A percentile compares a stretch with the other conserved stretches of the same genome.
Conservation (phyloP, 257 asterid species). For the Nicotiana tabacum region DNA sequence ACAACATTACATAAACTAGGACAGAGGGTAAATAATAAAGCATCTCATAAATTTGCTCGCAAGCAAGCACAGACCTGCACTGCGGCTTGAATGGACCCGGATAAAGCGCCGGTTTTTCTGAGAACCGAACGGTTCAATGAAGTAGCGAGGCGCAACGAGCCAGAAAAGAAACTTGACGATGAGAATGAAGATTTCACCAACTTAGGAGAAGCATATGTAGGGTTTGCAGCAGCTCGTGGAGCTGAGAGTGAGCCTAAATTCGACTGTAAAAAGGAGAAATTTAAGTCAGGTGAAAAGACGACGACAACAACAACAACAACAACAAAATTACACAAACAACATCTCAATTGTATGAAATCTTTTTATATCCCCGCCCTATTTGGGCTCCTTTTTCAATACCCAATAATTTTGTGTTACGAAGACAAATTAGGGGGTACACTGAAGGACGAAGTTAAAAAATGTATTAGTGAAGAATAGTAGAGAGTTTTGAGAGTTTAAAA, state of each 20-base stretch:
- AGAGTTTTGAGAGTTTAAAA: slow-evolving; percentile 12
- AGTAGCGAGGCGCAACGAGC: slow-evolving; percentile 36
- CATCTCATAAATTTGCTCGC: not conserved
- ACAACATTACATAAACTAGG: no score
- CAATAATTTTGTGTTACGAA: not conserved
- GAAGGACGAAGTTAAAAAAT: not conserved
- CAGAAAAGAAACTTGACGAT: slow-evolving; percentile 44
- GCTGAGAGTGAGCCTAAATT: slow-evolving; percentile 52
- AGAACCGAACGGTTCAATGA: slow-evolving; percentile 20
- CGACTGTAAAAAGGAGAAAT: slow-evolving; percentile 35
- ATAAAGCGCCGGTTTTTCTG: slow-evolving; percentile 19
- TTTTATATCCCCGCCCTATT: not conserved
- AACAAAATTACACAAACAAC: not conserved
- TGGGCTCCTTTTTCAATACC: not conserved
- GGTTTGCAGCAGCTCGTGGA: slow-evolving; percentile 24
- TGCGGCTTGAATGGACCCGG: slow-evolving; percentile 48
- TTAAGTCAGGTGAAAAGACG: not conserved
- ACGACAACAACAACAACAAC: not conserved
- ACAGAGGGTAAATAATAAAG: not conserved
- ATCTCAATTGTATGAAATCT: no score
- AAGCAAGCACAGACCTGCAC: slow-evolving; percentile 43
- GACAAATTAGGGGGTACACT: not conserved
- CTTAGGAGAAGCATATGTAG: slow-evolving; percentile 28
- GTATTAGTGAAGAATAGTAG: not conserved
- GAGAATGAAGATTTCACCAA: slow-evolving; percentile 31